A percentile compares a stretch with the other conserved stretches of the same genome.
Conservation (phyloP, 2,329 filamentous ascomycete genomes). For the Trichoderma brevicompactum region DNA sequence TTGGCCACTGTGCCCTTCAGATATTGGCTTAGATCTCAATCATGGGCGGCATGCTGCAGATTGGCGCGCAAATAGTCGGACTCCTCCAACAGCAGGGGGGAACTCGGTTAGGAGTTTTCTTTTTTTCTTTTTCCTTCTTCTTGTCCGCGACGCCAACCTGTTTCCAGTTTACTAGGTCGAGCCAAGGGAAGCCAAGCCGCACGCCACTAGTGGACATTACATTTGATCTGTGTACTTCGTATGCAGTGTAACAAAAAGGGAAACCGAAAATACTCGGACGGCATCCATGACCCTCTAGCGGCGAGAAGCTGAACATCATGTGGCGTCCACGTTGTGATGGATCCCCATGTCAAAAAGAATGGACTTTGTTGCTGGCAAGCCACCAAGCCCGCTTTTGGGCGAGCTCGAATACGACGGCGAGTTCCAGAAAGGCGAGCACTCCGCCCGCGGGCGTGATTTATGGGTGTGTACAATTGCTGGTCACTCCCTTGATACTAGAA, state of each 20-base stretch:
- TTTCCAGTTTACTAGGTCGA: not conserved
- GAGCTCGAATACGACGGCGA: not conserved
- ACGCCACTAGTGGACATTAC: slow-evolving; percentile 11
- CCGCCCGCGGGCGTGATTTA: not conserved
- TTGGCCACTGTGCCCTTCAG: slow-evolving; percentile 10
- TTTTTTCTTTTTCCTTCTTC: not conserved
- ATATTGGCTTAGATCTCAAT: slow-evolving; percentile 22
- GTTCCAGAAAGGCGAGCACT: not conserved
- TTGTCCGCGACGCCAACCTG: not conserved
- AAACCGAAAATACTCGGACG: not conserved
- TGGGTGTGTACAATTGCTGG: not conserved
- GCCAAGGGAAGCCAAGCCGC: not conserved
- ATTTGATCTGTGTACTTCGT: not conserved
- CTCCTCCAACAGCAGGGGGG: slow-evolving; percentile 9
- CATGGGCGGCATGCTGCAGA: slow-evolving; percentile 20
- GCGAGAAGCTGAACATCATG: slow-evolving; percentile 20
- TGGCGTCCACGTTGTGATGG: slow-evolving; percentile 22
- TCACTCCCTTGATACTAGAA: not conserved
- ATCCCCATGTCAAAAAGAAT: slow-evolving; percentile 7
- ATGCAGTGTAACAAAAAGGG: slow-evolving; percentile 1
- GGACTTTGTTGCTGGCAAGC: slow-evolving; percentile 13
- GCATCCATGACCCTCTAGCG: slow-evolving; percentile 9
- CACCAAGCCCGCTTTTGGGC: not conserved
- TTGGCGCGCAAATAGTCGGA: slow-evolving; percentile 28
- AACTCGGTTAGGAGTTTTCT: not conserved